Percentiles rank a stretch among this genome's conserved stretches.
These are phyloP conservation scores for Endocalyx cinctus DNA, from an alignment of 2,329 filamentous ascomycete genomes.

Conservation along the genomic window DNA sequence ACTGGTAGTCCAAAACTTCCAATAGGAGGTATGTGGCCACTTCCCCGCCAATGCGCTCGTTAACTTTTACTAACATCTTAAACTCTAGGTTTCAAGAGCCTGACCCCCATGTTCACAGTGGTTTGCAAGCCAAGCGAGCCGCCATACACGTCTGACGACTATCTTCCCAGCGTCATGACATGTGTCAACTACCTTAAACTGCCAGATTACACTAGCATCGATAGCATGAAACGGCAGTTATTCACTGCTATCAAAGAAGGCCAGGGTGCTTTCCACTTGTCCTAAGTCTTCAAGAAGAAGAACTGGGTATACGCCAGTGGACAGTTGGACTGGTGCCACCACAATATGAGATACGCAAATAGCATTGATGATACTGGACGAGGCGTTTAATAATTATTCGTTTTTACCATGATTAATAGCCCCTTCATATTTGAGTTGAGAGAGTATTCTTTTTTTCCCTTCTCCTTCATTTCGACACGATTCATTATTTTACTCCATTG, in stretches of 20 bases:
- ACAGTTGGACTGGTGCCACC: conserved; percentile 8
- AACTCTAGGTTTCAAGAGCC: conserved; percentile 93
- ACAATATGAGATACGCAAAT: conserved; percentile 11
- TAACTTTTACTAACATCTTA: too few relatives aligned
- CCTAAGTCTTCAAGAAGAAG: conserved; percentile 41
- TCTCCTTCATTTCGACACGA: conserved; percentile 11
- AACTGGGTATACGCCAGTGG: conserved; percentile 3
- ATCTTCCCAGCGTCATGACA: conserved; percentile 99
- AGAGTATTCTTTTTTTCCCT: conserved; percentile 12
- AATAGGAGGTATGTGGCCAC: conserved; percentile 83
- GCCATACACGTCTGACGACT: conserved; percentile 91
- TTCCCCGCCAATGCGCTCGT: too few relatives aligned
- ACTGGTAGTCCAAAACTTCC: conserved; percentile 97
- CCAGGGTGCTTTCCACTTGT: conserved; percentile 95
- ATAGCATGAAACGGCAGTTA: conserved; percentile 73
- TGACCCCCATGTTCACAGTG: conserved; percentile 98
- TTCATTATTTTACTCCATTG: conserved; percentile 10
- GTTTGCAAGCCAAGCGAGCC: conserved; percentile 98
- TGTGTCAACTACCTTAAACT: conserved; percentile 99
- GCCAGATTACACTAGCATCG: conserved; percentile 81
- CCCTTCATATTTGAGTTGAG: conserved; percentile 5
- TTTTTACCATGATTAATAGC: conserved; percentile 7
- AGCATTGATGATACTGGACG: conserved; percentile 10
- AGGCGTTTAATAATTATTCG: conserved; percentile 13
- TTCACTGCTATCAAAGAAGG: conserved; percentile 87